Evolutionary conservation across 1,284 basidiomycete genomes (phyloP), one percentile per base, ranked within the genome.

Genomic region (Pseudozyma sp.): DNA sequence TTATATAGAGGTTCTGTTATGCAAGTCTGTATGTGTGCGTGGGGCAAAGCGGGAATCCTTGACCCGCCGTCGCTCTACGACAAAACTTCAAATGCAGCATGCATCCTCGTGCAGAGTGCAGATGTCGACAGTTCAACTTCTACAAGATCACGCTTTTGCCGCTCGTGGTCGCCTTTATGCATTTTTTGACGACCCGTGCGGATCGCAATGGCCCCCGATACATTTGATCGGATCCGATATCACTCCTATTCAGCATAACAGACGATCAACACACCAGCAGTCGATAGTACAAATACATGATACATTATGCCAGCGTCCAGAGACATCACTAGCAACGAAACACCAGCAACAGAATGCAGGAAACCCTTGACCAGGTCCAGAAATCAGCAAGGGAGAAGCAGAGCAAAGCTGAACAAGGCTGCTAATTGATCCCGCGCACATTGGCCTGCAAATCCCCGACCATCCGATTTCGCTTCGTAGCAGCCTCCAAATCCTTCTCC

Each of bases 401-500:
- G 49, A 16, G 34, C 25, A 3, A 3, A 31, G 25, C 25, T 31
- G 25, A 31, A 31, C 25, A 31, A 31, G 25, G 25, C 25, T 31
- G 6, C 18, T 52, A 59, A 14, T 59, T 43, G 35, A 73, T 57
- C 13, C 42, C 39, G 8, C 66, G 39, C 0, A 74, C 71, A 45
- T 60, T 70, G 16, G 75, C 75, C 53, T 77, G 67, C 39, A 77
- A 13, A 36, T 73, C 70, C 1, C 72, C 75, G 2, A 77, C 65
- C 25, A 75, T n/a, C 14, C 50, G 25, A 10, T 68, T 74, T 5
- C 75, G 43, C 54, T 65, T 64, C 5, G 43, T 57, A 4, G 70
- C 75, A n/a, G 63, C 71, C 19, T 77, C 66, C 16, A 77, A 52
- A 13, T 74, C 70, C 56, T 63, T 71, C 47, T 75, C 70, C 38